Percentiles rank a stretch among this genome's conserved stretches.
phyloP scores from a whole-genome alignment of 2,329 filamentous ascomycete species.

The Chaetothyriales sp. region DNA sequence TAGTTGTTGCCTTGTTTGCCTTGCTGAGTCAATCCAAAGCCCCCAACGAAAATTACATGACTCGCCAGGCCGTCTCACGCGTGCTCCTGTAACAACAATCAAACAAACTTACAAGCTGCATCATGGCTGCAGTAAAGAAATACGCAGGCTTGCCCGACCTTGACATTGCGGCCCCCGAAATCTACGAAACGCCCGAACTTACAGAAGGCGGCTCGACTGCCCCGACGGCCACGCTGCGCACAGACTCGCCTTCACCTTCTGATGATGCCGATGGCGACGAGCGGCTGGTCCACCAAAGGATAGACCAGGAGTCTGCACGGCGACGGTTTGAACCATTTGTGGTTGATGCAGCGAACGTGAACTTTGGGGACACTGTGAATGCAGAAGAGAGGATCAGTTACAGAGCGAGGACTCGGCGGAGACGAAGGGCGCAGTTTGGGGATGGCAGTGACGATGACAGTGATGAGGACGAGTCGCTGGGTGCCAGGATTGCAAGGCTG shows the following conservation, averaged over 20 bases:
- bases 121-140: constrained; percentile 64
- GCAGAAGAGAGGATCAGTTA: constrained; percentile 66
- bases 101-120: not conserved
- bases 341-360: constrained; percentile 61
- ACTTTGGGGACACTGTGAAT: constrained; percentile 80
- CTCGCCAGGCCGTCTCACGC: not conserved
- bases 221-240: constrained; percentile 42
- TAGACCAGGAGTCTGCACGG: constrained; percentile 67
- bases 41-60: not conserved
- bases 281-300: constrained; percentile 58
- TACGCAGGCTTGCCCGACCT: constrained; percentile 69
- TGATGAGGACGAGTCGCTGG: constrained; percentile 57
- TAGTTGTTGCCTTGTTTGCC: not conserved
- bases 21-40: not conserved
- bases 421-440: constrained; percentile 51
- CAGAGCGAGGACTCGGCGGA: constrained; percentile 53
- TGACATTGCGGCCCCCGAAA: constrained; percentile 85
- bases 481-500: constrained; percentile 65
- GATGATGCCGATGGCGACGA: constrained; percentile 47
- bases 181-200: constrained; percentile 90
- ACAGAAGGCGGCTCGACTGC: constrained; percentile 80
- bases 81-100: not conserved
- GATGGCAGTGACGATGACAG: constrained; percentile 53
- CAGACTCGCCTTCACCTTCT: constrained; percentile 32
- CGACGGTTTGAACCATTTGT: constrained; percentile 60